phyloP scores from a whole-genome alignment of 1,284 basidiomycete genomes.

The Mycena sp. region DNA sequence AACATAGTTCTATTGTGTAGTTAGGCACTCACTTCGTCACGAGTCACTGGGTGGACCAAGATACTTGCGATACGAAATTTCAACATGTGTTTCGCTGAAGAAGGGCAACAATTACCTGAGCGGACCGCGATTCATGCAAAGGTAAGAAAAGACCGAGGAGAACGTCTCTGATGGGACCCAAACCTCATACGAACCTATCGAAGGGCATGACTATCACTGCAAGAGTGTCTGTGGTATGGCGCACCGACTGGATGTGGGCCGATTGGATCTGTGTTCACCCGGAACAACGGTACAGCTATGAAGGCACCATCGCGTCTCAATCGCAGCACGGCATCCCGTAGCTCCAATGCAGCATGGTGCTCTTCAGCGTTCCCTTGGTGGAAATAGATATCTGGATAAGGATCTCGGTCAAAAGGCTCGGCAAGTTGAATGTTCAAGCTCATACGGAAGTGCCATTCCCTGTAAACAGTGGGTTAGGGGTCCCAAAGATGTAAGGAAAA shows the following conservation, averaged over 20 bases:
- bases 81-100: neutral
- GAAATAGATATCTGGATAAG: conserved; percentile 74
- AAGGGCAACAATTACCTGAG: conserved; percentile 61
- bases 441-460: conserved; percentile 85
- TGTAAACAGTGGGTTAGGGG: conserved; percentile 37
- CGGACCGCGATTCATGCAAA: conserved; percentile 70
- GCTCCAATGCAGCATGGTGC: conserved; percentile 68
- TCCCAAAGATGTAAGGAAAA: neutral
- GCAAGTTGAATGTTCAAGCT: conserved; percentile 13
- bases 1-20: neutral
- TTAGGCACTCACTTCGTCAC: conserved; percentile 58
- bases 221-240: neutral
- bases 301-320: conserved; percentile 80
- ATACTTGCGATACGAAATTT: conserved; percentile 51
- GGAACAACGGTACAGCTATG: conserved; percentile 76
- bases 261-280: conserved; percentile 72
- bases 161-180: conserved; percentile 81
- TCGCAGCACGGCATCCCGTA: conserved; percentile 75
- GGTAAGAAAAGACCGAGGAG: conserved; percentile 74
- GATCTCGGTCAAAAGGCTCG: neutral
- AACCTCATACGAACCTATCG: conserved; percentile 77
- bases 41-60: conserved; percentile 76
- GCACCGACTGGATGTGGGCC: conserved; percentile 81
- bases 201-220: neutral
- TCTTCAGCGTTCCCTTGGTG: conserved; percentile 71